These are phyloP conservation scores for Pichia rugopelliculosa DNA, from an alignment of 805 yeast species.

Conservation along the genomic window DNA sequence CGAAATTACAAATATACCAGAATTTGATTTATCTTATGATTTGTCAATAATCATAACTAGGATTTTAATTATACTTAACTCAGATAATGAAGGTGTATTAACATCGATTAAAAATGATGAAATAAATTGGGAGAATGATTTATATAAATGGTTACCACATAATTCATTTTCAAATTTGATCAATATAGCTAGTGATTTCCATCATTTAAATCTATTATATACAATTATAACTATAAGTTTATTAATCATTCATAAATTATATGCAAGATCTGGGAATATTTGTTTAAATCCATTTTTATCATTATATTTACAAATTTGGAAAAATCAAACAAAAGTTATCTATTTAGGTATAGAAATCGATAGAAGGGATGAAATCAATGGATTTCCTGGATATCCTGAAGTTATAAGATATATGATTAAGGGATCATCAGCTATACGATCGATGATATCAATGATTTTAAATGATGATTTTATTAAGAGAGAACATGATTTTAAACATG, in stretches of 20 bases:
- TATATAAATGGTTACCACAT: conserved; percentile 33
- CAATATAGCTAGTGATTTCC: conserved; percentile 24
- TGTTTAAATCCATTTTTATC: conserved; percentile 57
- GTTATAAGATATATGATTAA: conserved; percentile 43
- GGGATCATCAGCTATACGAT: conserved; percentile 59
- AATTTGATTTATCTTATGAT: conserved; percentile 27
- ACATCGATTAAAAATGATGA: conserved; percentile 36
- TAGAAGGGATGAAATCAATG: conserved; percentile 38
- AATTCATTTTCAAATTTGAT: conserved; percentile 19
- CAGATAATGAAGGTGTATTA: conserved; percentile 36
- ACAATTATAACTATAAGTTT: conserved; percentile 37
- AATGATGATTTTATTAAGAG: conserved; percentile 39
- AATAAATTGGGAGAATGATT: conserved; percentile 26
- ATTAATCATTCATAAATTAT: conserved; percentile 38
- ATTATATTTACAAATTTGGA: conserved; percentile 56
- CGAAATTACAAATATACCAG: conserved; percentile 28
- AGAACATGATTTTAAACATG: conserved; percentile 51
- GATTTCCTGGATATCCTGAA: conserved; percentile 36
- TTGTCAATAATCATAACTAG: conserved; percentile 32
- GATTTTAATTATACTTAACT: conserved; percentile 31
- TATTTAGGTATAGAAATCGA: conserved; percentile 55
- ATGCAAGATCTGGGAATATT: conserved; percentile 24
- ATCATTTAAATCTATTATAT: conserved; percentile 38
- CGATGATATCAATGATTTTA: conserved; percentile 52
- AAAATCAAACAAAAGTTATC: conserved; percentile 52